Evolutionary conservation across 2,329 filamentous ascomycete species (phyloP).

Genomic region (Penicillium sp.): DNA sequence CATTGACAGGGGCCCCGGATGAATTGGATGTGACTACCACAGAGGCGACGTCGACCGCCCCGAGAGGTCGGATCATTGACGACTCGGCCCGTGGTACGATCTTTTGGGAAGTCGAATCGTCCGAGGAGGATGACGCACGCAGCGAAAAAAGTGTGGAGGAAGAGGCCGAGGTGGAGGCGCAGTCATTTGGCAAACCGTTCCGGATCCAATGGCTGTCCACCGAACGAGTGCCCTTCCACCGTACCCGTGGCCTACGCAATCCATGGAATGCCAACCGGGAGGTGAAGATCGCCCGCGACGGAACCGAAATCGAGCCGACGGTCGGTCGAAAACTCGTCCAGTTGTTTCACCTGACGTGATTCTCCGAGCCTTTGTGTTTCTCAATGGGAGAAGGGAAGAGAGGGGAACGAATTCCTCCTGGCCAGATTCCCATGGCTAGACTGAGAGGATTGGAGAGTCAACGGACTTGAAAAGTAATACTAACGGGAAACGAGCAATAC

Average conservation of each 20-base stretch:
- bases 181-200: constrained; percentile 89
- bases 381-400: neutral
- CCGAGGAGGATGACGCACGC: constrained; percentile 39
- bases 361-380: neutral
- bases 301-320: constrained; percentile 83
- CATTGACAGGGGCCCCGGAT: constrained; percentile 57
- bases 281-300: constrained; percentile 92
- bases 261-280: constrained; percentile 94
- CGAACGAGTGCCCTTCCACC: constrained; percentile 78
- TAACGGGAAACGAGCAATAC: constrained; percentile 26
- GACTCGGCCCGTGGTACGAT: constrained; percentile 92
- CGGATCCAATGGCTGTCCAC: constrained; percentile 87
- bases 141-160: constrained; percentile 47
- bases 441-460: neutral
- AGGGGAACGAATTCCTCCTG: neutral
- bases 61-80: constrained; percentile 83
- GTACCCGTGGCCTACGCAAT: constrained; percentile 81
- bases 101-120: constrained; percentile 84
- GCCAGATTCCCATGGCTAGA: neutral
- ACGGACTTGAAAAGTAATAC: neutral
- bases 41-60: constrained; percentile 71
- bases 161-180: constrained; percentile 49
- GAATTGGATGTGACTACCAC: constrained; percentile 77
- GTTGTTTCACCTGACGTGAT: constrained; percentile 64
- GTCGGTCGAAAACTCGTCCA: constrained; percentile 74